Conservation (phyloP, 176 grass and related monocot genomes). For the Musa itinerans region DNA sequence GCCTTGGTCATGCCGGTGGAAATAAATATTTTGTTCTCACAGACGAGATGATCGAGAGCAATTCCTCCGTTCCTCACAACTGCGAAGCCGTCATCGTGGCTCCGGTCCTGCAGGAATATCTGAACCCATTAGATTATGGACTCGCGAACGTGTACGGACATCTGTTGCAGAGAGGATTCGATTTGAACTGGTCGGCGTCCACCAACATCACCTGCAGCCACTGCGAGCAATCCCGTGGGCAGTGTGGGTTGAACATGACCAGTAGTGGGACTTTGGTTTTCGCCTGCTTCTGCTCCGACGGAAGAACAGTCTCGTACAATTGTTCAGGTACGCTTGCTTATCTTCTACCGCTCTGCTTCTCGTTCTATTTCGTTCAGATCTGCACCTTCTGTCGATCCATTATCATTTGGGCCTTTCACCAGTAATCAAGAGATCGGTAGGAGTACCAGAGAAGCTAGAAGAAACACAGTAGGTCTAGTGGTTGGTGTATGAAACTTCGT, state of each 20-base stretch:
- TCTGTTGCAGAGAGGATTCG: neutral
- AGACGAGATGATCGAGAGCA: neutral
- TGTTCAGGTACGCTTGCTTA: neutral
- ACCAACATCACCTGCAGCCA: neutral
- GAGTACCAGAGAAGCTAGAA: too few species aligned
- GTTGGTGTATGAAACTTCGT: too few species aligned
- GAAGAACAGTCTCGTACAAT: neutral
- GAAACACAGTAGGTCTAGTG: too few species aligned
- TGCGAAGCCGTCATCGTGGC: neutral
- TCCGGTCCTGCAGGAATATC: neutral
- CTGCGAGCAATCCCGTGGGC: neutral
- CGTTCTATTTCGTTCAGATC: too few species aligned
- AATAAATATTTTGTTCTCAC: neutral
- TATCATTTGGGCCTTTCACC: too few species aligned
- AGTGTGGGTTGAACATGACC: neutral
- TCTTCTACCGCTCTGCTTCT: too few species aligned
- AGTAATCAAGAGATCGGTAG: too few species aligned
- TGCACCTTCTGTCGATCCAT: too few species aligned
- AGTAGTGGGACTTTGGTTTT: neutral
- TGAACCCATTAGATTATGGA: rapidly evolving
- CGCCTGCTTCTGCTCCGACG: neutral
- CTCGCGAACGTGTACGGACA: rapidly evolving
- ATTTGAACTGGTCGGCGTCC: neutral
- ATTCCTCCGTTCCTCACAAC: too few species aligned
- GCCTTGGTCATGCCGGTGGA: rapidly evolving